Conservation (phyloP, 352 stramenopile species). For the Pythium volutum region DNA sequence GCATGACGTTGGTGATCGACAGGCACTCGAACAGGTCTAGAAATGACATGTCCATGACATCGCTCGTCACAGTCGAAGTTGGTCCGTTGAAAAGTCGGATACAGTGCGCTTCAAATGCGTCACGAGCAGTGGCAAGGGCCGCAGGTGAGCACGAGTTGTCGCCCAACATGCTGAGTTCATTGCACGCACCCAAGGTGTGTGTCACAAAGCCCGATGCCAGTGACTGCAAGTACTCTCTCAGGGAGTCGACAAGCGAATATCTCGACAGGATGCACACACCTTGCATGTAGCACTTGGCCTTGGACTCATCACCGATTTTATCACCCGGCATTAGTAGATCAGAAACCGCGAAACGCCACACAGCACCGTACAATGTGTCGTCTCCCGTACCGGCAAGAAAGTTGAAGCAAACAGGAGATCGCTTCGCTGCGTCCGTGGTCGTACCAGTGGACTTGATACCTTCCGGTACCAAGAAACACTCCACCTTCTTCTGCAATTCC, state of each 20-base stretch:
- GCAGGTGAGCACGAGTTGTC: background rate
- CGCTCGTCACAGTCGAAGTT: no score
- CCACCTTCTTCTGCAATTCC: slow-evolving; percentile 25
- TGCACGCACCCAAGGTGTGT: no score
- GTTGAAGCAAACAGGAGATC: slow-evolving; percentile 42
- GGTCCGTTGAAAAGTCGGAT: background rate
- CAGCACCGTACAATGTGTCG: slow-evolving; percentile 38
- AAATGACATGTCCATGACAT: slow-evolving; percentile 35
- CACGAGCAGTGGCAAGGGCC: background rate
- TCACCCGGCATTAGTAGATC: background rate
- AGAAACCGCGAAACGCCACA: slow-evolving; percentile 26
- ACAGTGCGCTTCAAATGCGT: slow-evolving; percentile 11
- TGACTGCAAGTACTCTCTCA: slow-evolving; percentile 37
- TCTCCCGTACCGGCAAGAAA: slow-evolving; percentile 44
- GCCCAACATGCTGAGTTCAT: background rate
- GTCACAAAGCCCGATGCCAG: slow-evolving; percentile 20
- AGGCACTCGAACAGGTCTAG: slow-evolving; percentile 58
- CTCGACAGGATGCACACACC: slow-evolving; percentile 57
- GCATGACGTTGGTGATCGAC: slow-evolving; percentile 54
- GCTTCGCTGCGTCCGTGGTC: slow-evolving; percentile 3
- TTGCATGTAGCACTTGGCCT: slow-evolving; percentile 2
- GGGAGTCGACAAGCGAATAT: slow-evolving; percentile 45
- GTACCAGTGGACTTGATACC: slow-evolving; percentile 7
- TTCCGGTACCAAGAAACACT: slow-evolving; percentile 49
- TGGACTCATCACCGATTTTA: background rate